Evolutionary conservation across 1,139 yeast genomes (phyloP).

Genomic region (Meyerozyma carpophila): DNA sequence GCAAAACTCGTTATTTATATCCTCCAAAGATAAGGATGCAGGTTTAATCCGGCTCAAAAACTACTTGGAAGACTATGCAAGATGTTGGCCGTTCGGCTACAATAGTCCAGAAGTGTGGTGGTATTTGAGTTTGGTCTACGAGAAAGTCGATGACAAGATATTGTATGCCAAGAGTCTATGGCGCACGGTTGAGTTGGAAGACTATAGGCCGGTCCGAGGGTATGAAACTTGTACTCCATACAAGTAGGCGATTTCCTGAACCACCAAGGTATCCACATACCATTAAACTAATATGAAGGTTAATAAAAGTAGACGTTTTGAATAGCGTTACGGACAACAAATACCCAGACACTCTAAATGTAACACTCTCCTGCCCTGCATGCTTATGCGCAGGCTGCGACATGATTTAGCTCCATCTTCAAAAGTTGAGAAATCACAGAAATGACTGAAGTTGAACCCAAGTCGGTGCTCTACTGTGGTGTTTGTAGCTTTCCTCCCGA

Average conservation of each 20-base stretch:
- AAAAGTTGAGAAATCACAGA: background rate
- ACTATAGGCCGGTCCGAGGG: constrained; percentile 56
- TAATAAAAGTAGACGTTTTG: background rate
- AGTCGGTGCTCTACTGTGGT: constrained; percentile 64
- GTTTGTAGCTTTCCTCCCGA: constrained; percentile 88
- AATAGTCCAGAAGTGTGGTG: constrained; percentile 71
- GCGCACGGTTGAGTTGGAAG: constrained; percentile 66
- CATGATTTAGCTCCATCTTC: background rate
- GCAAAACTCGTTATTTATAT: constrained; percentile 32
- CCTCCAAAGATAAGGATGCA: constrained; percentile 52
- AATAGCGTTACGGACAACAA: too few relatives aligned
- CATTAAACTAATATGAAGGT: background rate
- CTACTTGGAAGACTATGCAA: constrained; percentile 47
- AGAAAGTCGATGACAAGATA: constrained; percentile 50
- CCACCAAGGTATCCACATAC: background rate
- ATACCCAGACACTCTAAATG: too few relatives aligned
- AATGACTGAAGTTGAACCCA: constrained; percentile 39
- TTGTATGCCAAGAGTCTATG: constrained; percentile 53
- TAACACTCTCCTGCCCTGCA: background rate
- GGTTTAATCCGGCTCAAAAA: constrained; percentile 63
- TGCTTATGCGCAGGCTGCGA: background rate
- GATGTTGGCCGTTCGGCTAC: constrained; percentile 49
- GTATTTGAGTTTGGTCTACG: constrained; percentile 62
- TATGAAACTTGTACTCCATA: constrained; percentile 17
- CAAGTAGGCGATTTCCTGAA: background rate